Percentiles rank a stretch among this genome's conserved stretches.
Evolutionary conservation across 2,329 filamentous ascomycete species (phyloP).

Genomic region (Bipolaris cookei): DNA sequence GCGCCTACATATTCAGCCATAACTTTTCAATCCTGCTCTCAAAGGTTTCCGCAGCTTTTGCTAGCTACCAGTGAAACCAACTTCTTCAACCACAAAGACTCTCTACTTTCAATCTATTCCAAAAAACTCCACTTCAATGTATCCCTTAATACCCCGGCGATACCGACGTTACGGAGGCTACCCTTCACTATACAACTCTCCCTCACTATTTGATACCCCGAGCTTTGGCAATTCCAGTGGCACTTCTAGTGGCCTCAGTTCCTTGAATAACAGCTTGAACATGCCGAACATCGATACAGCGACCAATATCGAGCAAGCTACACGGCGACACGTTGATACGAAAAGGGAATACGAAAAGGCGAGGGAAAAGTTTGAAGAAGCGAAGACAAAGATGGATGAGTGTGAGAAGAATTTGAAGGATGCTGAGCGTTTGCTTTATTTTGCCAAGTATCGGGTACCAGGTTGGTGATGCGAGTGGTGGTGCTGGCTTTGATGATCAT

Average conservation of each 20-base stretch:
- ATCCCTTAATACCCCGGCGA: constrained; percentile 1
- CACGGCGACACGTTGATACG: constrained; percentile 23
- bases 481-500: background rate
- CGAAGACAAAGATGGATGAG: constrained; percentile 25
- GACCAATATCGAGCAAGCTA: constrained; percentile 23
- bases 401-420: constrained; percentile 25
- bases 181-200: background rate
- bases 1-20: background rate
- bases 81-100: background rate
- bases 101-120: background rate
- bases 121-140: constrained; percentile 3
- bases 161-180: background rate
- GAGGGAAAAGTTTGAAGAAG: constrained; percentile 23
- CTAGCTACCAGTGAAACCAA: no score
- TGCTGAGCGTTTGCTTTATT: constrained; percentile 15
- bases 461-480: background rate
- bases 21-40: background rate
- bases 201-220: background rate
- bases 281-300: background rate
- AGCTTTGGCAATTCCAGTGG: background rate
- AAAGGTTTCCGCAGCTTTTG: background rate
- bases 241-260: background rate
- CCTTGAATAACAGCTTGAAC: background rate
- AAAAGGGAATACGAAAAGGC: constrained; percentile 19
- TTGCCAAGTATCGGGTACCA: constrained; percentile 11